Evolutionary conservation across 116 monocot species (phyloP).

Genomic region (Iris pallida): DNA sequence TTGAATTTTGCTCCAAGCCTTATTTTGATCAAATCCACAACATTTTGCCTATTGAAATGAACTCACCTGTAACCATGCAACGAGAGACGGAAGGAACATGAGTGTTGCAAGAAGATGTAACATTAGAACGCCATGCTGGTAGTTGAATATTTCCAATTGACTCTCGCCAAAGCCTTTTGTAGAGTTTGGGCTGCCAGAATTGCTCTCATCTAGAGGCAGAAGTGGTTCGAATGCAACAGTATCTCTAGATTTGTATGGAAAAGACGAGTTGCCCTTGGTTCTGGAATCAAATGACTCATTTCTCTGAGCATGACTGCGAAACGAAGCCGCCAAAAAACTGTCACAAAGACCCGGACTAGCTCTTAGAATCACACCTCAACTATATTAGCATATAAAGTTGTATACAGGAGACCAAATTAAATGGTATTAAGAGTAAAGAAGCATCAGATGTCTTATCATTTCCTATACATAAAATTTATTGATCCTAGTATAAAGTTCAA

Average conservation of each 20-base stretch:
- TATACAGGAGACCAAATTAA: too few relatives aligned
- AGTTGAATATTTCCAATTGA: constrained; percentile 80
- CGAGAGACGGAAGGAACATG: constrained; percentile 82
- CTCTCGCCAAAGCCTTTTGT: constrained; percentile 60
- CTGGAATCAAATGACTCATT: constrained; percentile 36
- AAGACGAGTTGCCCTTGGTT: constrained; percentile 14
- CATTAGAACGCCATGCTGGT: constrained; percentile 67
- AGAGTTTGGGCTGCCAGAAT: constrained; percentile 42
- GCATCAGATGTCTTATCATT: too few relatives aligned
- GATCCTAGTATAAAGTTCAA: too few relatives aligned
- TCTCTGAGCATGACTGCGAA: constrained; percentile 70
- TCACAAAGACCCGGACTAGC: constrained; percentile 43
- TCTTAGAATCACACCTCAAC: constrained; percentile 16
- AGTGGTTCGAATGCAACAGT: constrained; percentile 34
- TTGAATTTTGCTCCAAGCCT: too few relatives aligned
- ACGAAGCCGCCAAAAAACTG: constrained; percentile 94
- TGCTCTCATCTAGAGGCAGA: constrained; percentile 51
- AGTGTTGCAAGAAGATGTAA: constrained; percentile 77
- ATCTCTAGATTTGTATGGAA: constrained; percentile 22
- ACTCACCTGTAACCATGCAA: constrained; percentile 89
- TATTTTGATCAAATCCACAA: too few relatives aligned
- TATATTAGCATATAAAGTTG: not conserved
- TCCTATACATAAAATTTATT: too few relatives aligned
- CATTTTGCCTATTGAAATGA: too few relatives aligned
- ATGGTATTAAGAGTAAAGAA: too few relatives aligned